Evolutionary conservation across 352 stramenopile genomes (phyloP).

Genomic region (Elongisporangium senticosum): DNA sequence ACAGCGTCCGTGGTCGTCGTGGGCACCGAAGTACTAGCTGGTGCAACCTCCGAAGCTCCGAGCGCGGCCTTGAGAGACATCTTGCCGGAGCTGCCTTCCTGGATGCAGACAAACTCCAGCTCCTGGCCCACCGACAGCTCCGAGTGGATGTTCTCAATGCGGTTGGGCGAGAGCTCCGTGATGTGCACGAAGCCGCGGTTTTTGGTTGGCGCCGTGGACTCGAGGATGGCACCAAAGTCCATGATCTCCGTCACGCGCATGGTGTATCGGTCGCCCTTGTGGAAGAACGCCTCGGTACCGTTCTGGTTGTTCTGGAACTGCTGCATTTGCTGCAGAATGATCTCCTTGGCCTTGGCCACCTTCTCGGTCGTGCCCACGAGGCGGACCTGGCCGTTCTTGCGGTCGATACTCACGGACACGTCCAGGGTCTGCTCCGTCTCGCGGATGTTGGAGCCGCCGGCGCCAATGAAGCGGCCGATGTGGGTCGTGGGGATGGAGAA

Average conservation of each 20-base stretch:
- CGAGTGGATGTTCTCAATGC: conserved; percentile 61
- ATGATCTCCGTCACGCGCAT: conserved; percentile 92
- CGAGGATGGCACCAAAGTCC: conserved; percentile 94
- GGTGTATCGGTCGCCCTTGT: conserved; percentile 86
- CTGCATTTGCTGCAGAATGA: conserved; percentile 47
- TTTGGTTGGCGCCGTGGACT: conserved; percentile 52
- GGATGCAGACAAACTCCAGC: conserved; percentile 76
- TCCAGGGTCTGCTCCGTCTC: conserved; percentile 61
- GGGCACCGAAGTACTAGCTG: background rate
- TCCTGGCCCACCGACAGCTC: conserved; percentile 61
- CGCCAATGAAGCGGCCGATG: conserved; percentile 69
- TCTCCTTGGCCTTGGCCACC: conserved; percentile 69
- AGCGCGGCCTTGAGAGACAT: conserved; percentile 73
- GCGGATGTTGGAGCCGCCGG: conserved; percentile 68
- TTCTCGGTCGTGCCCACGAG: conserved; percentile 81
- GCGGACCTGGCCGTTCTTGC: conserved; percentile 78
- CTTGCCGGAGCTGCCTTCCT: conserved; percentile 72
- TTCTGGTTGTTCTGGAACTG: conserved; percentile 13
- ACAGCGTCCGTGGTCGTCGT: conserved; percentile 4
- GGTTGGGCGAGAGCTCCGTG: conserved; percentile 81
- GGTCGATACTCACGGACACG: conserved; percentile 72
- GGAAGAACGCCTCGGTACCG: conserved; percentile 52
- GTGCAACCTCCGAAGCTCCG: conserved; percentile 2
- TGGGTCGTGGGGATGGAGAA: conserved; percentile 45
- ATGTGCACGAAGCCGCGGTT: conserved; percentile 94